phyloP scores from a whole-genome alignment of 169 alveolate species.

The Eimeria maxima region DNA sequence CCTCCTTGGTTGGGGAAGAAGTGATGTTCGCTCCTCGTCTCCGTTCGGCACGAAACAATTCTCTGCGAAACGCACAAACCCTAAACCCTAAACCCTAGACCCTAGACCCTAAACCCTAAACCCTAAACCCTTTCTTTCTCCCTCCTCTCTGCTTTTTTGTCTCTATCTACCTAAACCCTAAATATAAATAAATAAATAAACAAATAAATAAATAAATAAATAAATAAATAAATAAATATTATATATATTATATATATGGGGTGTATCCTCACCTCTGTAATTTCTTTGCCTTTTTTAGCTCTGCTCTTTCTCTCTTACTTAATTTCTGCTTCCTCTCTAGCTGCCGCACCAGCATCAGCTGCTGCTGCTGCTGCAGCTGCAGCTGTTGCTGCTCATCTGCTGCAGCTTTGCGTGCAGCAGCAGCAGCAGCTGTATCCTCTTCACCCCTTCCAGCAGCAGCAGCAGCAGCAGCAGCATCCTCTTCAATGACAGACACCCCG shows the following conservation, averaged over 20 bases:
- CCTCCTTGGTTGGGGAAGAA: not conserved
- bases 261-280: constrained; percentile 2
- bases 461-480: no score
- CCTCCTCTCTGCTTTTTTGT: no score
- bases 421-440: constrained; percentile 19
- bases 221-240: no score
- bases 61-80: not conserved
- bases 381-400: not conserved
- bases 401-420: not conserved
- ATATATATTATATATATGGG: not conserved
- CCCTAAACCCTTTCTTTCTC: not conserved
- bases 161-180: no score
- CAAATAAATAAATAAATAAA: no score
- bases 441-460: not conserved
- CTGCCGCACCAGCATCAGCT: not conserved
- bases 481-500: no score
- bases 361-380: constrained; percentile 32
- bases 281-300: not conserved
- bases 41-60: not conserved
- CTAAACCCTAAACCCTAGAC: not conserved
- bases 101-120: not conserved
- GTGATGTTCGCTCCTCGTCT: not conserved
- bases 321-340: not conserved
- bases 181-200: no score
- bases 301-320: constrained; percentile 1